Evolutionary conservation across 768 basidiomycete species (phyloP), one percentile per base, ranked within the genome.

Genomic region (Podaxis sp.): DNA sequence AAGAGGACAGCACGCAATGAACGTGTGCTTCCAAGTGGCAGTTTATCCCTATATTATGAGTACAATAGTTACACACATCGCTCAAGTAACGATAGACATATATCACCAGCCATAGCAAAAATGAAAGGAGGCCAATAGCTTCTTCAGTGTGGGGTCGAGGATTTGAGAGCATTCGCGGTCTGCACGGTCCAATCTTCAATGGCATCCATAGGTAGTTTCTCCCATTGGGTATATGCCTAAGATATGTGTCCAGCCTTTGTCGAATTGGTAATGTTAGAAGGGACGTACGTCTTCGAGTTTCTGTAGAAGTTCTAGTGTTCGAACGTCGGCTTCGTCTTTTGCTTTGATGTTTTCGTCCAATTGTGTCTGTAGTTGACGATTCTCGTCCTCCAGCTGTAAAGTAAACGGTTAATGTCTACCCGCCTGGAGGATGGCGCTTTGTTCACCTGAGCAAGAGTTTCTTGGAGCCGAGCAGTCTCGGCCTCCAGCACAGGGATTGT

Each of bases 361-460:
- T 54, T 84, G 76, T 19, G 75, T 71, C 62, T 82, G 82, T 22
- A 87, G 69, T 28, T 72, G 67, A 13, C 65, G 62, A 64, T 89
- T 92, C 61, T 87, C 81, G 40, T 77, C 75, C 66, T 89, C 86
- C 58, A 87, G 75, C 90, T 92, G 52, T 13, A n/a, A 28, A 0
- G 4, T n/a, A 28, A 59, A 36, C n/a, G 15, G 46, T 52, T 38
- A 46, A 9, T 17, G 17, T 17, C 44, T 22, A 19, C 58, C 5
- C 8, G 4, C 52, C 0, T 9, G 3, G 6, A 28, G 22, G 8
- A 52, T 17, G 33, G 51, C n/a, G 13, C 36, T 40, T 52, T n/a
- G 65, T 71, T 8, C 68, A 82, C 83, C 71, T 76, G 69, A 28
- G 74, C 71, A 28, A 84, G 70, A 26, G 75, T 68, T 51, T 76